Base-by-base conservation (phyloP, 164 flowering plant genomes). In the Magnolia kwangsiensis region DNA sequence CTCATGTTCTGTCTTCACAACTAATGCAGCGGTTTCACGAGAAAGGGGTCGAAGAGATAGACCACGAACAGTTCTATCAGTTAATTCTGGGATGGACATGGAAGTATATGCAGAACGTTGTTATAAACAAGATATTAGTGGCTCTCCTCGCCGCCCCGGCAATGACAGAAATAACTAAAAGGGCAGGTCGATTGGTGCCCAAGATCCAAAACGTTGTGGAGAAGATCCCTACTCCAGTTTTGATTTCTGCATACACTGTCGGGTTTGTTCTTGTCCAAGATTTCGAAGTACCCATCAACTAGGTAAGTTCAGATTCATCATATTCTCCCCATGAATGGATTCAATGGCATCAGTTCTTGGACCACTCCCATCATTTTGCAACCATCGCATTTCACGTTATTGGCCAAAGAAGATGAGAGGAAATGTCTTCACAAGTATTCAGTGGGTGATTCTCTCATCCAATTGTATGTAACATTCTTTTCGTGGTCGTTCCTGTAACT, bases 221-320 rank as follows among this genome's bases (percentile, higher is more conserved):
- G 18, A 76, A 45, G 67, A 71, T 76, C n/a, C 74, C 78, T 1
- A 69, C 78, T 55, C 58, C 78, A 24, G 73, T 76, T 23, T 51
- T 76, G 4, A 7, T 51, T 27, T 18, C 78, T n/a, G 65, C 67
- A 19, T 76, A 59, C 29, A 50, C 74, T 1, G 6, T 76, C 5
- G 74, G 74, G 19, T 51, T 76, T 16, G 74, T 76, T 69, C 73
- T 76, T 76, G 24, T 76, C 16, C 78, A 76, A 71, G 78, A 76
- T 61, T 20, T 20, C 37, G 20, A 27, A 27, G 59, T 76, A 29
- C 9, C 51, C 13, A 10, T 63, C 3, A 24, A 73, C 23, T 73
- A 37, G 68, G 20, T 69, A 59, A 59, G 63, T 59, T 59, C 63
- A 59, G 45, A 37, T 37, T 37, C 45, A 37, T 37, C 7, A 37